Percentiles rank a stretch among this genome's conserved stretches.
Evolutionary conservation across 2,329 filamentous ascomycete genomes (phyloP).

Genomic region (Xylariaceae sp.): DNA sequence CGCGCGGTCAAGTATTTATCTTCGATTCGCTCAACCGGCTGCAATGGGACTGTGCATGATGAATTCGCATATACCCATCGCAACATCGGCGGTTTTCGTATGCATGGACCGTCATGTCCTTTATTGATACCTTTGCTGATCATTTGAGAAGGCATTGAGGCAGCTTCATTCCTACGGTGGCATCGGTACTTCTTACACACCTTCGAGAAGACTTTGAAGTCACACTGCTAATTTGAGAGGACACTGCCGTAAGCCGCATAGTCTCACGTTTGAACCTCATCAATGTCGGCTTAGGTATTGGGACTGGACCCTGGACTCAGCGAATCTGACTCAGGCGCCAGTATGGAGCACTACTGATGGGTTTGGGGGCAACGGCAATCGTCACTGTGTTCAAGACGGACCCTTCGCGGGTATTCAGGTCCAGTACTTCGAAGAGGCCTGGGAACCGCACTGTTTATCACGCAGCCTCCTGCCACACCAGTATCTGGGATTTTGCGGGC

Average conservation of each 20-base stretch:
- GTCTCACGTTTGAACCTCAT: background rate
- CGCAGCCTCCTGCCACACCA: slow-evolving; percentile 5
- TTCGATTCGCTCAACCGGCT: slow-evolving; percentile 6
- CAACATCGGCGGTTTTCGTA: slow-evolving; percentile 4
- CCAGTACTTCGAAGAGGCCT: slow-evolving; percentile 6
- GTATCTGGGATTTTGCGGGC: slow-evolving; percentile 3
- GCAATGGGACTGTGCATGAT: slow-evolving; percentile 7
- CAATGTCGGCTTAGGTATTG: slow-evolving; percentile 7
- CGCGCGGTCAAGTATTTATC: slow-evolving; percentile 8
- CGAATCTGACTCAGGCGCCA: slow-evolving; percentile 2
- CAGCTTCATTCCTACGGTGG: slow-evolving; percentile 10
- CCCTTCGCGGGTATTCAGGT: slow-evolving; percentile 7
- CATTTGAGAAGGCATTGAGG: slow-evolving; percentile 5
- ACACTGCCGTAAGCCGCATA: slow-evolving; percentile 3
- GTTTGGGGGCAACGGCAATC: slow-evolving; percentile 4
- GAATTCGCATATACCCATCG: slow-evolving; percentile 10
- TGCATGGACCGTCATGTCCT: background rate
- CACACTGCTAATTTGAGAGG: slow-evolving; percentile 5
- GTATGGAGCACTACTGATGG: slow-evolving; percentile 7
- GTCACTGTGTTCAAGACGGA: slow-evolving; percentile 8
- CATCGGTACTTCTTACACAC: slow-evolving; percentile 12
- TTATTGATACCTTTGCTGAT: background rate
- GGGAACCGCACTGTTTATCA: slow-evolving; percentile 9
- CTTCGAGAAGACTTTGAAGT: slow-evolving; percentile 6
- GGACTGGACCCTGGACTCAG: slow-evolving; percentile 9